Conservation (phyloP, 306 rosid genomes). For the Glycyrrhiza uralensis region DNA sequence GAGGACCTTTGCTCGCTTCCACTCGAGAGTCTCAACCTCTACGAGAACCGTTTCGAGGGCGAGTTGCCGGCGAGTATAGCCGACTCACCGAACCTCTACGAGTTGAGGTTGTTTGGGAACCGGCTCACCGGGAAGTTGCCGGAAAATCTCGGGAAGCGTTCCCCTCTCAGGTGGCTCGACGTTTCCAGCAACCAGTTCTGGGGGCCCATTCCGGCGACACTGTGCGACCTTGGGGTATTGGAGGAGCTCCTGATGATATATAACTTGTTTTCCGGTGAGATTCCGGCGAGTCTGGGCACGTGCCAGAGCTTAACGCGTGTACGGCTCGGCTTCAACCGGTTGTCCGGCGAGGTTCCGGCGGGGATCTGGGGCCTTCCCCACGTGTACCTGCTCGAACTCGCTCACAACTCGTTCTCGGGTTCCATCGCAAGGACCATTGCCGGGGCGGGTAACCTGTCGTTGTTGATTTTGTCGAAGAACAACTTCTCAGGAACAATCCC, state of each 20-base stretch:
- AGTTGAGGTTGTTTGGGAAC: constrained; percentile 65
- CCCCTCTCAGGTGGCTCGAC: constrained; percentile 66
- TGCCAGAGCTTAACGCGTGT: constrained; percentile 66
- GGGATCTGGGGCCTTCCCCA: constrained; percentile 79
- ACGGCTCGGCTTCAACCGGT: constrained; percentile 53
- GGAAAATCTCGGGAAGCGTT: constrained; percentile 51
- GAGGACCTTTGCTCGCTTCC: constrained; percentile 55
- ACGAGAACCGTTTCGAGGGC: constrained; percentile 75
- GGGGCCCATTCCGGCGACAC: constrained; percentile 59
- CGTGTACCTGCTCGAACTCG: constrained; percentile 64
- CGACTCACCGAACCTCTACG: constrained; percentile 54
- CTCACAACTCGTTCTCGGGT: constrained; percentile 66
- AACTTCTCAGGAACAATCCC: constrained; percentile 69
- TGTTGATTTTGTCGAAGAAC: constrained; percentile 58
- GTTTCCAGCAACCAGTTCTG: constrained; percentile 63
- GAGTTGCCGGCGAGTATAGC: constrained; percentile 69
- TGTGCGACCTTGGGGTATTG: constrained; percentile 55
- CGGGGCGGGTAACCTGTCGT: constrained; percentile 59
- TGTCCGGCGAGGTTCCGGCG: constrained; percentile 78
- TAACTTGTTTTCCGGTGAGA: constrained; percentile 62
- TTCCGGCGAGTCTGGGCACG: constrained; percentile 66
- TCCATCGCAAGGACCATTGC: constrained; percentile 58
- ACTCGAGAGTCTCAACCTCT: constrained; percentile 70
- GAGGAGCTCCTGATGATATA: constrained; percentile 64
- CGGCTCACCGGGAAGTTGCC: constrained; percentile 67